A percentile compares a stretch with the other conserved stretches of the same genome.
phyloP scores from a whole-genome alignment of 371 early-diverging fungal genomes.

The Synchytrium microbalum region DNA sequence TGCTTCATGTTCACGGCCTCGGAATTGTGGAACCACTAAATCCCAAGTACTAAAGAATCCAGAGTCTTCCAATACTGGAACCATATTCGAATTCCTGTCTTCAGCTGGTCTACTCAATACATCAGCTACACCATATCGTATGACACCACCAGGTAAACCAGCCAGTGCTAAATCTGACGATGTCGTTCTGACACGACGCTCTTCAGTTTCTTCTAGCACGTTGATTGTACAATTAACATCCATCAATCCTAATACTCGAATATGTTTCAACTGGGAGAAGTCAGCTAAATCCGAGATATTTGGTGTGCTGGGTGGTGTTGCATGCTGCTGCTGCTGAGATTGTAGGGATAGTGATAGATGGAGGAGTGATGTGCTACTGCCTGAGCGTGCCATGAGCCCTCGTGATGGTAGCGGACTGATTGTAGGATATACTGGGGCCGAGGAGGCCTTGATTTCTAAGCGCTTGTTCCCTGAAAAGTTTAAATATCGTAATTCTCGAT shows the following conservation, averaged over 20 bases:
- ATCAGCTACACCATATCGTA: constrained; percentile 85
- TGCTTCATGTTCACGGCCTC: constrained; percentile 73
- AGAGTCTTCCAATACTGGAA: not conserved
- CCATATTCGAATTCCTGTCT: constrained; percentile 5
- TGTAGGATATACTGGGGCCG: not conserved
- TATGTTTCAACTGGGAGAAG: constrained; percentile 65
- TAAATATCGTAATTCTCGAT: constrained; percentile 74
- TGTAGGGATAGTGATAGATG: too few species aligned
- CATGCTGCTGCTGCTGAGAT: not conserved
- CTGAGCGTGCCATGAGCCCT: too few species aligned
- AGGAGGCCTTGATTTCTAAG: constrained; percentile 67
- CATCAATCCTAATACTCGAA: constrained; percentile 79
- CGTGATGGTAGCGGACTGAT: not conserved
- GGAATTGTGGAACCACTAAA: constrained; percentile 68
- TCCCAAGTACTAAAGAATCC: constrained; percentile 61
- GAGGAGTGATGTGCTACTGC: too few species aligned
- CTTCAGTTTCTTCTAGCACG: constrained; percentile 71
- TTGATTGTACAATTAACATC: constrained; percentile 77
- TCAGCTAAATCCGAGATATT: constrained; percentile 63
- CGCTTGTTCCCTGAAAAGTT: constrained; percentile 87
- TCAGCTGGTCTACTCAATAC: constrained; percentile 23
- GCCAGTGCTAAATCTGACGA: constrained; percentile 45
- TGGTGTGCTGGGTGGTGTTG: not conserved
- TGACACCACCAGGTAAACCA: constrained; percentile 45
- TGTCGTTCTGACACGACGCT: constrained; percentile 78